Evolutionary conservation across 2,329 filamentous ascomycete genomes (phyloP).

Genomic region (Stylonectria norvegica): DNA sequence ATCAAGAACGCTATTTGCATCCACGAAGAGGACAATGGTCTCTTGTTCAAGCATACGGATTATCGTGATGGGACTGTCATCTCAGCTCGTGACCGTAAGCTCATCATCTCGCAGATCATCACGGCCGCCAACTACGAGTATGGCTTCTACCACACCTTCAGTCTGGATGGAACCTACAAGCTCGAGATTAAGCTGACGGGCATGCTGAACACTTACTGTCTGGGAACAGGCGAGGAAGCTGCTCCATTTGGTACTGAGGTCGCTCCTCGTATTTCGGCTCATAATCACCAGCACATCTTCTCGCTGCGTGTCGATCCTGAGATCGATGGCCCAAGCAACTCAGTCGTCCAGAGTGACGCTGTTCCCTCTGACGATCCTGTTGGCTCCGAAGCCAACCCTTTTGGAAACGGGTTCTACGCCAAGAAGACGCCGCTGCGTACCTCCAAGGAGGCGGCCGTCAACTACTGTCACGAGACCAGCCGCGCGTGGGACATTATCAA

Average conservation of each 20-base stretch:
- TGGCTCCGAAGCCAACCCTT: conserved; percentile 76
- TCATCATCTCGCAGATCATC: conserved; percentile 63
- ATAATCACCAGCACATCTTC: conserved; percentile 71
- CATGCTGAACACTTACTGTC: conserved; percentile 39
- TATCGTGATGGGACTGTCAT: conserved; percentile 57
- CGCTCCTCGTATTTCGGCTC: conserved; percentile 57
- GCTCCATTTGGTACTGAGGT: conserved; percentile 64
- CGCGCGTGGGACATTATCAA: conserved; percentile 92
- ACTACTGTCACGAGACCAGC: conserved; percentile 76
- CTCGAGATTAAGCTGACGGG: conserved; percentile 54
- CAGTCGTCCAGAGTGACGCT: conserved; percentile 73
- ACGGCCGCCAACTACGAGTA: conserved; percentile 66
- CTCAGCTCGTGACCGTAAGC: conserved; percentile 54
- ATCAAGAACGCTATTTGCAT: conserved; percentile 96
- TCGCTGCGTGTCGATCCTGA: conserved; percentile 63
- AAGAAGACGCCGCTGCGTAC: conserved; percentile 77
- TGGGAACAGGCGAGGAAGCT: conserved; percentile 38
- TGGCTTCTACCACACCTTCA: conserved; percentile 38
- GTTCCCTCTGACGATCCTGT: conserved; percentile 67
- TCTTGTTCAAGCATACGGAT: conserved; percentile 64
- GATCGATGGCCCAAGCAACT: conserved; percentile 59
- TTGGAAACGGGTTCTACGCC: conserved; percentile 87
- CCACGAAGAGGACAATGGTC: conserved; percentile 57
- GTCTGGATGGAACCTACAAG: conserved; percentile 63
- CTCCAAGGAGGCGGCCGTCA: conserved; percentile 62